Conservation (phyloP, 2,329 filamentous ascomycete species). For the Talaromyces sp. region DNA sequence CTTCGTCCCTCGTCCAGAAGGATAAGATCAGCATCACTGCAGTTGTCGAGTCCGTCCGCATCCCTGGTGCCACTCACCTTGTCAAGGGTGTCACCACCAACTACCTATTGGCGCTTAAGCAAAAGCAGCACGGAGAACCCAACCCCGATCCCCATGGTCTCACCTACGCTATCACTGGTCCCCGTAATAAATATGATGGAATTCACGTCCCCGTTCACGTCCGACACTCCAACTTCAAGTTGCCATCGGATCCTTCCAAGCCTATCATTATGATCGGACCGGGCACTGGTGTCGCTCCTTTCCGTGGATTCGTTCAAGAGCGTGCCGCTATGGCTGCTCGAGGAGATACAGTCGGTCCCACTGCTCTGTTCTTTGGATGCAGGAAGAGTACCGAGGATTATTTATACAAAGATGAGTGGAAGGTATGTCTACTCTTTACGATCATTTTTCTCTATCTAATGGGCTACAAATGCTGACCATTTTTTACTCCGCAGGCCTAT, state of each 20-base stretch:
- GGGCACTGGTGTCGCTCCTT: slow-evolving; percentile 92
- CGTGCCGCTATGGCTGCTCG: slow-evolving; percentile 74
- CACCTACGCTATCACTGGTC: slow-evolving; percentile 80
- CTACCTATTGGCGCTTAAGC: slow-evolving; percentile 88
- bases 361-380: slow-evolving; percentile 92
- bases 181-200: slow-evolving; percentile 94
- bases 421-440: slow-evolving; percentile 55
- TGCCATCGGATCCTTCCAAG: slow-evolving; percentile 89
- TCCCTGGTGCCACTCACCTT: slow-evolving; percentile 69
- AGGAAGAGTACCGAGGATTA: slow-evolving; percentile 84
- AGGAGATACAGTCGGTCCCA: slow-evolving; percentile 78
- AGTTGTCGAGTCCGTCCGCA: slow-evolving; percentile 76
- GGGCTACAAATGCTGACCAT: slow-evolving; percentile 23
- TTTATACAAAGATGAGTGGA: slow-evolving; percentile 85
- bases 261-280: slow-evolving; percentile 95
- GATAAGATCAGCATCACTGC: slow-evolving; percentile 94
- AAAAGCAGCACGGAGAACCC: slow-evolving; percentile 89
- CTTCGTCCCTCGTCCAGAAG: slow-evolving; percentile 88
- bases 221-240: slow-evolving; percentile 97
- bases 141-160: slow-evolving; percentile 75
- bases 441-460: neutral
- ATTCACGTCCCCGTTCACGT: slow-evolving; percentile 93
- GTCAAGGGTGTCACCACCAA: slow-evolving; percentile 97
- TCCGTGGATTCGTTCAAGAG: slow-evolving; percentile 93
- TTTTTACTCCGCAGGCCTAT: slow-evolving; percentile 61